Evolutionary conservation across 176 grass and related monocot genomes (phyloP).

Genomic region (Oryza coarctata): DNA sequence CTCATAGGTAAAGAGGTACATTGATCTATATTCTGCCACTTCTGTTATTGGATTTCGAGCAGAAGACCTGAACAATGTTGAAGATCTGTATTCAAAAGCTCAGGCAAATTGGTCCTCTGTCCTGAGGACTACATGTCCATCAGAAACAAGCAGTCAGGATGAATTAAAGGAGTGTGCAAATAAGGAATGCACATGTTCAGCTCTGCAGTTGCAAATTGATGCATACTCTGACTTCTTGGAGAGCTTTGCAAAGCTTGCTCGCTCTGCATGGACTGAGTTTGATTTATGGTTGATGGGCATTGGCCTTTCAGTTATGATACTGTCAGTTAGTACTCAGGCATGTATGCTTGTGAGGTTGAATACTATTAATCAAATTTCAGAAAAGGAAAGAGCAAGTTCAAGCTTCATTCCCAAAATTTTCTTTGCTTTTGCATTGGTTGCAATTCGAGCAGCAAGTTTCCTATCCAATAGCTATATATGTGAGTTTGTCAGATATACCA

Average conservation of each 20-base stretch:
- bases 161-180: slow-evolving; percentile 16
- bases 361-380: slow-evolving; percentile 25
- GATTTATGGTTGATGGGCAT: slow-evolving; percentile 70
- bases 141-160: slow-evolving; percentile 31
- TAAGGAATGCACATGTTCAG: slow-evolving; percentile 20
- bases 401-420: slow-evolving; percentile 38
- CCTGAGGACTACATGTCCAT: slow-evolving; percentile 38
- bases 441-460: slow-evolving; percentile 83
- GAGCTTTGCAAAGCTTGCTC: slow-evolving; percentile 89
- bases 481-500: slow-evolving; percentile 59
- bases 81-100: slow-evolving; percentile 65
- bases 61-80: slow-evolving; percentile 61
- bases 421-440: slow-evolving; percentile 61
- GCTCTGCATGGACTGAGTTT: slow-evolving; percentile 97
- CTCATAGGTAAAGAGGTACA: slow-evolving; percentile 88
- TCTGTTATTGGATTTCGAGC: slow-evolving; percentile 89
- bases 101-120: slow-evolving; percentile 57
- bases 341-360: slow-evolving; percentile 42
- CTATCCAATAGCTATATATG: slow-evolving; percentile 99
- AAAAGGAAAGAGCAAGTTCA: slow-evolving; percentile 25
- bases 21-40: slow-evolving; percentile 82
- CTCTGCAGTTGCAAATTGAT: slow-evolving; percentile 61
- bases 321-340: slow-evolving; percentile 68
- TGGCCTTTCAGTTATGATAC: slow-evolving; percentile 71
- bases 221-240: slow-evolving; percentile 76